Evolutionary conservation across 805 yeast species (phyloP), one percentile per base, ranked within the genome.

Genomic region (Lachancea thermotolerans): DNA sequence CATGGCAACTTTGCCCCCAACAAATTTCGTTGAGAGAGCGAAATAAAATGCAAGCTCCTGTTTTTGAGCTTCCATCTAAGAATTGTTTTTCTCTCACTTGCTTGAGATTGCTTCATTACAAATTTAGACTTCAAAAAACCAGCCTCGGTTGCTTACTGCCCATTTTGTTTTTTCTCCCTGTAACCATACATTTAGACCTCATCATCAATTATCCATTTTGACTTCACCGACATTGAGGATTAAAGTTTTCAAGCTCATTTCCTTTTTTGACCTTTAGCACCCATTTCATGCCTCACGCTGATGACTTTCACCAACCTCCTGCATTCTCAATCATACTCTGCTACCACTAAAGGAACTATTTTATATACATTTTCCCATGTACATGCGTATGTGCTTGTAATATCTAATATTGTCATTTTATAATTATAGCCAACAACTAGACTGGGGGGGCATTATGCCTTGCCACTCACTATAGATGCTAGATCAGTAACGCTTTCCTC

Each of bases 401-500:
- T 42, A 37, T 37, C 45, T 42, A 42, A 42, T 42, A 34, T n/a
- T 37, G 25, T 35, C 39, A 28, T 42, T 37, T 17, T 36, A 7
- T 21, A 14, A 14, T 29, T 16, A 38, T 12, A 27, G 16, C 10
- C n/a, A 27, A 27, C 15, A 12, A 17, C 29, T n/a, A 28, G 17
- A 17, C 28, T 38, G 14, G 17, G 14, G 17, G 10, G 18, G n/a
- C n/a, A n/a, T 37, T 49, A 54, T 11, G 57, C 50, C 42, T 51
- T 60, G 28, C 53, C 56, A 29, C 67, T 67, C 10, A 68, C 64
- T 21, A 71, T 67, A 1, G 74, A 70, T 44, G 78, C 77, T 39
- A 77, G 62, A 57, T 77, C 82, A 8, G 81, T 76, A 40, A 69
- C 60, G 4, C 82, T 77, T 44, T 73, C 80, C 46, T 75, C 80